These are phyloP conservation scores for Beverwykella pulmonaria DNA, from an alignment of 495 filamentous ascomycete species.

Conservation along the genomic window DNA sequence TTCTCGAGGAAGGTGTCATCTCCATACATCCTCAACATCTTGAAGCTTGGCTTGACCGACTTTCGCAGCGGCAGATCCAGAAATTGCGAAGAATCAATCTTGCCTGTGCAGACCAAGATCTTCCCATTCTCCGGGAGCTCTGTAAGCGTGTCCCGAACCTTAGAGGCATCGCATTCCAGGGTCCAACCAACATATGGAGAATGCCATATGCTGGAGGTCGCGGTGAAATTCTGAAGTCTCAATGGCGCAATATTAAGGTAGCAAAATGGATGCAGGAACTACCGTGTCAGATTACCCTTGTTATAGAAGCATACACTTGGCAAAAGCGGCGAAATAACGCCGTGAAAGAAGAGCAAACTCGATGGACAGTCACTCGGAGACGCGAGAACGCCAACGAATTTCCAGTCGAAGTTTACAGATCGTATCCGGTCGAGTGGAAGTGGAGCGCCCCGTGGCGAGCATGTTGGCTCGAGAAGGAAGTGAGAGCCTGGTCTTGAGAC, in stretches of 20 bases:
- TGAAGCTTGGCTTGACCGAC: background rate
- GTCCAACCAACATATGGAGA: background rate
- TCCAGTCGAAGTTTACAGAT: no score
- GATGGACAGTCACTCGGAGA: no score
- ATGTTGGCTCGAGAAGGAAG: no score
- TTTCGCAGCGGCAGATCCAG: background rate
- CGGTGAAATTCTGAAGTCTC: background rate
- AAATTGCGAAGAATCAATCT: slow-evolving; percentile 7
- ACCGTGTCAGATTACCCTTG: background rate
- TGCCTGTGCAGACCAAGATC: background rate
- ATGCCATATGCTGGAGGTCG: background rate
- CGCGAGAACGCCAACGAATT: no score
- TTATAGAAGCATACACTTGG: background rate
- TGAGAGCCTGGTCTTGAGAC: no score
- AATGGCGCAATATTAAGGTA: background rate
- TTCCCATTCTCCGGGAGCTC: background rate
- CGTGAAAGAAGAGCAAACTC: no score
- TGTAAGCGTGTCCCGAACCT: background rate
- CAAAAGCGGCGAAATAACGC: background rate
- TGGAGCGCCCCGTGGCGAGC: no score
- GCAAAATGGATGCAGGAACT: background rate
- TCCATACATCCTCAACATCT: background rate
- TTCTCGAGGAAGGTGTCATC: background rate
- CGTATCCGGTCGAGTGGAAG: no score
- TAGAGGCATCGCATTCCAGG: slow-evolving; percentile 5